Base-by-base conservation (phyloP, 768 basidiomycete genomes). In the Suillus subaureus region DNA sequence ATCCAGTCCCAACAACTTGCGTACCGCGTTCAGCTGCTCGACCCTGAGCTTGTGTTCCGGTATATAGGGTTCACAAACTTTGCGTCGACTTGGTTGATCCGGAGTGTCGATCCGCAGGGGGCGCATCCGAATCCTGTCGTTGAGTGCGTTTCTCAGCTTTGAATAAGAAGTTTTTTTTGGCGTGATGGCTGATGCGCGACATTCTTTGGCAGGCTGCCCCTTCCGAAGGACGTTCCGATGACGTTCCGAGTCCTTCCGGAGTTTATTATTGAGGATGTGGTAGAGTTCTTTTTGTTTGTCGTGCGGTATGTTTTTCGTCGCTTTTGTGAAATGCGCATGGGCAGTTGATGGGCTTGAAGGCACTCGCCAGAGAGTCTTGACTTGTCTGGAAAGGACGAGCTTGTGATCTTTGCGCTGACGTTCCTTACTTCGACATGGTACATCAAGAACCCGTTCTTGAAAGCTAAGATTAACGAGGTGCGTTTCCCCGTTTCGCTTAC, bases 381-480 rank as follows among this genome's bases (percentile, higher is more conserved):
- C 65, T 78, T 93, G 58, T 83, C 90, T 0, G 95, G 96, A 54
- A 96, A 94, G 79, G 86, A 88, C 13, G 95, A 96, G 69, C 80
- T 99, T 16, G 80, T 99, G 70, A 86, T 89, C 0, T 99, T 98
- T 78, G 85, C 89, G 23, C 79, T 99, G 70, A 95, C 94, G 2
- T 98, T 98, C 84, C 80, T 99, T 66, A 88, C 90, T 7, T 95
- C 94, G 43, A 97, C 96, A 0, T 95, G 94, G 87, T 99, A 96
- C 75, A 96, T 99, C 83, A 97, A 97, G 82, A 99, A 99, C 70
- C 97, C 97, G 0, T 98, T 97, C 83, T 76, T 99, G 71, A 98
- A 98, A 78, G 88, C 94, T 23, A 97, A 98, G 78, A 91, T 99
- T 66, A 95, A 98, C 69, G 93, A 97, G 74, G 94, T 95, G 39